Evolutionary conservation across 2,329 filamentous ascomycete species (phyloP).

Genomic region (Fusarium luffae): DNA sequence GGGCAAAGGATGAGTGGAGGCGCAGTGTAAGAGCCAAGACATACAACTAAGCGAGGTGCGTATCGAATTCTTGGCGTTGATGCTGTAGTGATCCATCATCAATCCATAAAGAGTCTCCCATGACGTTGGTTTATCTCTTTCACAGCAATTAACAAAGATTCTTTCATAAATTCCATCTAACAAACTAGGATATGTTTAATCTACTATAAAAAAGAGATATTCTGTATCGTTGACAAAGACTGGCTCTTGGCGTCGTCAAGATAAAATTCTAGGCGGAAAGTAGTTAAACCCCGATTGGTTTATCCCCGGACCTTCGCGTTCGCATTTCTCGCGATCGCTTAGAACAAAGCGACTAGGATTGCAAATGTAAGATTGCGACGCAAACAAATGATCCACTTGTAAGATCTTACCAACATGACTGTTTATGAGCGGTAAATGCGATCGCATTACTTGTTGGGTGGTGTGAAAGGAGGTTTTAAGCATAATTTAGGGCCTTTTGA

Average conservation of each 20-base stretch:
- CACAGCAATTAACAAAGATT: neutral
- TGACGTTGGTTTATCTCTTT: neutral
- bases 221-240: neutral
- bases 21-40: conserved; percentile 25
- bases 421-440: neutral
- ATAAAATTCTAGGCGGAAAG: neutral
- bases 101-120: neutral
- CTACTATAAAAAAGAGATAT: neutral
- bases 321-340: conserved; percentile 1
- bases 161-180: fast-evolving
- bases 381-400: neutral
- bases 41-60: conserved; percentile 16
- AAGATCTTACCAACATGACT: neutral
- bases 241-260: neutral
- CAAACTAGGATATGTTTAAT: neutral
- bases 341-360: neutral
- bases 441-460: neutral
- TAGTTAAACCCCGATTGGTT: conserved; percentile 1
- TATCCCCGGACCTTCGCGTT: neutral
- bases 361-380: neutral
- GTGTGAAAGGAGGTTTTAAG: neutral
- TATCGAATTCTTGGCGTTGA: conserved; percentile 21
- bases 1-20: conserved; percentile 23
- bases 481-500: neutral
- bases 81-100: neutral